These are phyloP conservation scores for Asterella californica DNA, from an alignment of 225 moss, liverwort and hornwort species.

Conservation along the genomic window DNA sequence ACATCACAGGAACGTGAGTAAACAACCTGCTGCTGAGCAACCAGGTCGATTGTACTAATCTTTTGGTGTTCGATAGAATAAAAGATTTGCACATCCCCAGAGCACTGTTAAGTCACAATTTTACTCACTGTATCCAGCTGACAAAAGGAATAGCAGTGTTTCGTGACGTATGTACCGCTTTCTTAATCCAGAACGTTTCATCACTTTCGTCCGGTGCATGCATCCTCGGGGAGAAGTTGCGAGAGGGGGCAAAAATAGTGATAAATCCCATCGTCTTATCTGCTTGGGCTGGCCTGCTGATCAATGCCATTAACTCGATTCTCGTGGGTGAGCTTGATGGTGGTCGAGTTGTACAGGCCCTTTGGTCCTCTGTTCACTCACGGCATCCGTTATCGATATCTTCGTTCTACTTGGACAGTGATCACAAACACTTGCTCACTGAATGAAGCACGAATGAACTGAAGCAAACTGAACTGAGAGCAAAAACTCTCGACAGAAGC, in stretches of 20 bases:
- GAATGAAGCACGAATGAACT: no score
- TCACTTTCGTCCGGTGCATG: neutral
- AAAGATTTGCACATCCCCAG: neutral
- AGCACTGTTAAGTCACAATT: no score
- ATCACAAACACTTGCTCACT: no score
- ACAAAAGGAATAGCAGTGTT: neutral
- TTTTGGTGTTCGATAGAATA: neutral
- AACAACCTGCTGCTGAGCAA: neutral
- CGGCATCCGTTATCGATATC: no score
- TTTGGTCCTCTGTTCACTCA: no score
- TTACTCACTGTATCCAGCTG: no score
- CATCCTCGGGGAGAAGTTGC: slow-evolving; percentile 48
- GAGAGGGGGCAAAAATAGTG: slow-evolving; percentile 38
- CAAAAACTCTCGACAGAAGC: no score
- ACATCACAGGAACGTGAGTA: neutral
- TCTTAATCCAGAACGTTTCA: neutral
- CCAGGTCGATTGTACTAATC: neutral
- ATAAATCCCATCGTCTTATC: slow-evolving; percentile 47
- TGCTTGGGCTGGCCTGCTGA: slow-evolving; percentile 54
- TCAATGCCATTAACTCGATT: slow-evolving; percentile 56
- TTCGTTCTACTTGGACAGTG: no score
- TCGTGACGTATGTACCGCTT: neutral
- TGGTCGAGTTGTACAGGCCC: slow-evolving; percentile 47
- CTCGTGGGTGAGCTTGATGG: slow-evolving; percentile 58
- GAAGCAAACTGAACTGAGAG: no score